These are phyloP conservation scores for Bretschneidera sinensis DNA, from an alignment of 345 rosid species.

Conservation along the genomic window DNA sequence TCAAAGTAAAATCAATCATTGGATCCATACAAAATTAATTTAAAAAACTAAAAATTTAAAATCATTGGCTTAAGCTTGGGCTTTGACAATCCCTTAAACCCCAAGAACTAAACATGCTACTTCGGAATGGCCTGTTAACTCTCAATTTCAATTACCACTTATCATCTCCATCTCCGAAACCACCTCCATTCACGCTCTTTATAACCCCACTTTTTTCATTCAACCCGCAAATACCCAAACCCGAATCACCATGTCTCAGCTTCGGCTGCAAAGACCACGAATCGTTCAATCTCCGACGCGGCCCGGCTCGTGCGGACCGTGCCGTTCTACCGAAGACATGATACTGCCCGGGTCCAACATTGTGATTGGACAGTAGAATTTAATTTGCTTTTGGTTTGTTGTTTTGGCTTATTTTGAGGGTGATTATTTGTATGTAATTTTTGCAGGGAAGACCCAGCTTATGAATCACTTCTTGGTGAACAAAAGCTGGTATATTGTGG, in stretches of 20 bases:
- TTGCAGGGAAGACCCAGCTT: conserved; percentile 89
- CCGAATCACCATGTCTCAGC: conserved; percentile 17
- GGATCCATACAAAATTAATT: too few relatives aligned
- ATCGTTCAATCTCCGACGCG: conserved; percentile 35
- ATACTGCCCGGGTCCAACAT: conserved; percentile 85
- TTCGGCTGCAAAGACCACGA: conserved; percentile 31
- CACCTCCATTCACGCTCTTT: neutral
- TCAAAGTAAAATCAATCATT: too few relatives aligned
- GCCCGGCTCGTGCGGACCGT: conserved; percentile 34
- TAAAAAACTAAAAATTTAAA: too few relatives aligned
- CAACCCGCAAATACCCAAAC: conserved; percentile 9
- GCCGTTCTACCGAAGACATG: conserved; percentile 60
- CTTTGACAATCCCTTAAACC: neutral
- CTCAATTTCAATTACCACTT: neutral
- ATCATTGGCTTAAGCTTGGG: neutral
- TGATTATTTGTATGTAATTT: neutral
- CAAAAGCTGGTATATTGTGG: conserved; percentile 92
- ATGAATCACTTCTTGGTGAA: conserved; percentile 93
- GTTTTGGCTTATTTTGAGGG: neutral
- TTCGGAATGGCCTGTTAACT: neutral
- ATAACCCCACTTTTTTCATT: conserved; percentile 9
- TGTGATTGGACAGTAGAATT: conserved; percentile 60
- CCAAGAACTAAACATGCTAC: neutral
- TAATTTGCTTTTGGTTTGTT: neutral
- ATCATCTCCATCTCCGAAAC: neutral